Percentiles rank a stretch among this genome's conserved stretches.
phyloP scores from a whole-genome alignment of 441 rosid species.

The Pelargonium fulgidum region DNA sequence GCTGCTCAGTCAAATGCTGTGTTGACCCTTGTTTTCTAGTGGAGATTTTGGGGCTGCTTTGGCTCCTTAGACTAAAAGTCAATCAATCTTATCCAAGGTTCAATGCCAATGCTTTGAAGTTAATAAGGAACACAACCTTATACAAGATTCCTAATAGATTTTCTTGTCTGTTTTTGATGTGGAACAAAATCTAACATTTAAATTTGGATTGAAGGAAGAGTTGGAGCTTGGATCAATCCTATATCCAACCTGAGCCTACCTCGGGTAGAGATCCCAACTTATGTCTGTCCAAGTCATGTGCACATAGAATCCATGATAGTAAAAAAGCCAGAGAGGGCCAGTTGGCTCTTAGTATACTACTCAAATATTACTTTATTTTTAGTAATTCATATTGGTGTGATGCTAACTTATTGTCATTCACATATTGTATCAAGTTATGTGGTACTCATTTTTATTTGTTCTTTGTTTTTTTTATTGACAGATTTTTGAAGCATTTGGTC shows the following conservation, averaged over 20 bases:
- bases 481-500: slow-evolving; percentile 90
- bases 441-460: neutral
- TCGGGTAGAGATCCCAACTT: neutral
- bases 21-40: neutral
- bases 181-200: no score
- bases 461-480: slow-evolving; percentile 21
- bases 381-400: neutral
- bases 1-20: neutral
- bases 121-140: neutral
- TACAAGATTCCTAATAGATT: neutral
- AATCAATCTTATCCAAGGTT: neutral
- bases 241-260: neutral
- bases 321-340: neutral
- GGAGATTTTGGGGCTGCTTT: neutral
- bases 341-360: neutral
- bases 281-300: no score
- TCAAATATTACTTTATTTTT: neutral
- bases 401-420: neutral
- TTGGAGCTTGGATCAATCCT: no score
- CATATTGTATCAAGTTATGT: neutral
- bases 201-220: no score
- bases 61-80: neutral
- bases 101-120: neutral
- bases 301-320: no score
- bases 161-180: neutral